Percentiles rank a stretch among this genome's conserved stretches.
Evolutionary conservation across 2,329 filamentous ascomycete genomes (phyloP).

Genomic region (Pestalotiopsis sp.): DNA sequence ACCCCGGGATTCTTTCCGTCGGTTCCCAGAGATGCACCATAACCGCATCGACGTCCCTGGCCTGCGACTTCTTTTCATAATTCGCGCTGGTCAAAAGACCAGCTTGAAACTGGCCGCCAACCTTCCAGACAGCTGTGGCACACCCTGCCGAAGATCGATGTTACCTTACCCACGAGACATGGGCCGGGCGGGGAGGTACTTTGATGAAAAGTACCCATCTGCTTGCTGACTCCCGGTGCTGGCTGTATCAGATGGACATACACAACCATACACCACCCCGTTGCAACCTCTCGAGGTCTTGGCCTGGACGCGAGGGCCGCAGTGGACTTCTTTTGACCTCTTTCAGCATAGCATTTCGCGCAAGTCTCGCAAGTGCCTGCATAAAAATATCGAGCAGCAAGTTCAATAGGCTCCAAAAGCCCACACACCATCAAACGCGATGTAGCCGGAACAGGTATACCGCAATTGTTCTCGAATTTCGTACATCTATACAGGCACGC

Average conservation of each 20-base stretch:
- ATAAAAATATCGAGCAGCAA: neutral
- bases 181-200: neutral
- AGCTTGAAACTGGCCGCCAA: neutral
- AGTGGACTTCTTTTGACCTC: neutral
- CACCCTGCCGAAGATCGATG: neutral
- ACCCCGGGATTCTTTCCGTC: constrained; percentile 83
- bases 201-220: neutral
- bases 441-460: neutral
- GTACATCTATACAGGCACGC: constrained; percentile 7
- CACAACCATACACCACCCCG: neutral
- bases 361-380: neutral
- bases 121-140: neutral
- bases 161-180: neutral
- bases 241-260: neutral
- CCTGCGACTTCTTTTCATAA: neutral
- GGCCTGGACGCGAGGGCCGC: neutral
- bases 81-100: neutral
- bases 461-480: neutral
- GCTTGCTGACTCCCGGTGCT: neutral
- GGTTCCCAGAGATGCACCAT: constrained; percentile 62
- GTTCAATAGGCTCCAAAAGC: neutral
- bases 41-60: neutral
- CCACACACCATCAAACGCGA: neutral
- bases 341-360: neutral
- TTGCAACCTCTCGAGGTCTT: neutral